phyloP scores from a whole-genome alignment of 257 asterid species.

The Salvia hispanica region DNA sequence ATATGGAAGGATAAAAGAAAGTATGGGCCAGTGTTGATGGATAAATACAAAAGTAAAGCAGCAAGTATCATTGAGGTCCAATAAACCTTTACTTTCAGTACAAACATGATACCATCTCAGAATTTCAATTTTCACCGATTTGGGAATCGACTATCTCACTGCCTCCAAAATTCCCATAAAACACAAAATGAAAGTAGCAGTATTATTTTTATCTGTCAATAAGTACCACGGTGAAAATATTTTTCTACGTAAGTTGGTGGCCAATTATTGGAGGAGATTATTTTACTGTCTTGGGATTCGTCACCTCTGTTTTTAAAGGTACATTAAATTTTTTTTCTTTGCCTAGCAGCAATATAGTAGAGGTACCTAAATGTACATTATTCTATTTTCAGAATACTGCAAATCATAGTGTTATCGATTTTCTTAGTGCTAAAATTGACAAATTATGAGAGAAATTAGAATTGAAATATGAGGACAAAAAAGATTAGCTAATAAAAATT shows the following conservation, averaged over 20 bases:
- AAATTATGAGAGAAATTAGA: too few relatives aligned
- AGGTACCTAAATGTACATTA: too few relatives aligned
- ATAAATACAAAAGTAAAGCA: conserved; percentile 17
- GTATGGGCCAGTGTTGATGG: conserved; percentile 8
- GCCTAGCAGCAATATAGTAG: too few relatives aligned
- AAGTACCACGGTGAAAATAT: background rate
- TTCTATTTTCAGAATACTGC: too few relatives aligned
- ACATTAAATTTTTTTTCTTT: too few relatives aligned
- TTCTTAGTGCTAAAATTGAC: too few relatives aligned
- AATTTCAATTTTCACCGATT: conserved; percentile 1
- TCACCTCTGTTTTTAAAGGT: too few relatives aligned
- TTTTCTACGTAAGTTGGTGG: background rate
- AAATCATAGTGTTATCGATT: too few relatives aligned
- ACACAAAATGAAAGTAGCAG: background rate
- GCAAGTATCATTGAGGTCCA: conserved; percentile 21
- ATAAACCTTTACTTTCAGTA: background rate
- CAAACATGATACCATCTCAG: background rate
- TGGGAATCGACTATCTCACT: background rate
- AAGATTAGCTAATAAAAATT: too few relatives aligned
- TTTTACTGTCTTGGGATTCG: background rate
- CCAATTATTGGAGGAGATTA: background rate
- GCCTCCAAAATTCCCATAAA: background rate
- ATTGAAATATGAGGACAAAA: too few relatives aligned
- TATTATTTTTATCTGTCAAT: background rate
- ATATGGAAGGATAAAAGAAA: background rate